A percentile compares a stretch with the other conserved stretches of the same genome.
Evolutionary conservation across 148 eudicot genomes (phyloP).

Genomic region (Agrostemma githago): DNA sequence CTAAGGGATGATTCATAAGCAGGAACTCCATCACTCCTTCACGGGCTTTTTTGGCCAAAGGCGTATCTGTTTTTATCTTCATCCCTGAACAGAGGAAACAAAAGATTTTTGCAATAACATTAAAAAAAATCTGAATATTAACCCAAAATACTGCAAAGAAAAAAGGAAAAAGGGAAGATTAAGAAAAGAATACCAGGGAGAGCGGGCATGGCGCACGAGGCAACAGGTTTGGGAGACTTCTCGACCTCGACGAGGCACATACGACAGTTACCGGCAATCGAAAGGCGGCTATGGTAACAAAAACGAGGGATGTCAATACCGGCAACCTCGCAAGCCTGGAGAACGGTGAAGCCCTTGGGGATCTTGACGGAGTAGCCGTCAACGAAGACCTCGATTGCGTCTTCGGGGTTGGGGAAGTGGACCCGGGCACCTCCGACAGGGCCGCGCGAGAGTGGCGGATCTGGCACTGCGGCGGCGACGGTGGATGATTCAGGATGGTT

Average conservation of each 20-base stretch:
- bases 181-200: conserved; percentile 56
- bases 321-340: conserved; percentile 96
- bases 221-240: conserved; percentile 97
- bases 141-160: neutral
- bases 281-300: conserved; percentile 75
- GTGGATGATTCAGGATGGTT: conserved; percentile 50
- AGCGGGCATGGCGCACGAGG: conserved; percentile 99
- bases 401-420: conserved; percentile 78
- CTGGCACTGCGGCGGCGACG: conserved; percentile 32
- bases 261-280: conserved; percentile 93
- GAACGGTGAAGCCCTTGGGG: conserved; percentile 89
- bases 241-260: conserved; percentile 98
- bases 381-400: conserved; percentile 89
- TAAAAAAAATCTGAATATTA: neutral
- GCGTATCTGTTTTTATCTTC: conserved; percentile 98
- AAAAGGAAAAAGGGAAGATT: neutral
- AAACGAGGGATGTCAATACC: conserved; percentile 91
- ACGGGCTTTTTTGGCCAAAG: conserved; percentile 92
- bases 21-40: conserved; percentile 99
- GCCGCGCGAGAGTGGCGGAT: conserved; percentile 38
- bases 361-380: conserved; percentile 90
- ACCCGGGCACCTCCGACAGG: conserved; percentile 82
- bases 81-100: conserved; percentile 48
- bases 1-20: conserved; percentile 97
- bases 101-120: neutral